These are phyloP conservation scores for Bonia amplexicaulis DNA, from an alignment of 176 grass and related monocot species.

Conservation along the genomic window DNA sequence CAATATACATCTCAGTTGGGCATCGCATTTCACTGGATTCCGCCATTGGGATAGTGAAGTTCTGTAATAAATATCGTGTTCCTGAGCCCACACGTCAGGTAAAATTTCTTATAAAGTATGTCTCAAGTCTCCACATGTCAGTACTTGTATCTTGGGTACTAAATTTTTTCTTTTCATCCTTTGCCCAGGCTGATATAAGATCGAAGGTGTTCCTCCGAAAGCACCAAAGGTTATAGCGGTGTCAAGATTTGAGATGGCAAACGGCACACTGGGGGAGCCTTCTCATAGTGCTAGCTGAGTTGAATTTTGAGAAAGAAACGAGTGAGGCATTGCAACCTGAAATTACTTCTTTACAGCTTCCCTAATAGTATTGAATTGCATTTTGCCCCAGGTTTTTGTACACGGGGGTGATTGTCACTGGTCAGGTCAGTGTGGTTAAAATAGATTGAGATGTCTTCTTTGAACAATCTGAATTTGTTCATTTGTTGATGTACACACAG, in stretches of 20 bases:
- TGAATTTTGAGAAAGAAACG: not conserved
- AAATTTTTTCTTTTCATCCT: not conserved
- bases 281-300: not conserved
- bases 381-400: not conserved
- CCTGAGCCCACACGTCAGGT: conserved; percentile 86
- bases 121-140: not conserved
- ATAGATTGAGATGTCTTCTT: not conserved
- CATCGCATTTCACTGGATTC: conserved; percentile 80
- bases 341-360: not conserved
- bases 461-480: not conserved
- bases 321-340: not conserved
- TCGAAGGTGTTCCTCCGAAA: conserved; percentile 79
- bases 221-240: conserved; percentile 9
- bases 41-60: conserved; percentile 48
- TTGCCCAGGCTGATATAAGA: conserved; percentile 80
- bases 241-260: not conserved
- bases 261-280: not conserved
- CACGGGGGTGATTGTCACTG: not conserved
- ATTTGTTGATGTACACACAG: not conserved
- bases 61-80: conserved; percentile 72
- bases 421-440: not conserved
- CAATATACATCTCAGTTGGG: conserved; percentile 74
- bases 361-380: not conserved
- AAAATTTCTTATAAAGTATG: conserved; percentile 13
- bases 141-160: not conserved